Evolutionary conservation across 2,329 filamentous ascomycete species (phyloP).

Genomic region (Beauveria bassiana): DNA sequence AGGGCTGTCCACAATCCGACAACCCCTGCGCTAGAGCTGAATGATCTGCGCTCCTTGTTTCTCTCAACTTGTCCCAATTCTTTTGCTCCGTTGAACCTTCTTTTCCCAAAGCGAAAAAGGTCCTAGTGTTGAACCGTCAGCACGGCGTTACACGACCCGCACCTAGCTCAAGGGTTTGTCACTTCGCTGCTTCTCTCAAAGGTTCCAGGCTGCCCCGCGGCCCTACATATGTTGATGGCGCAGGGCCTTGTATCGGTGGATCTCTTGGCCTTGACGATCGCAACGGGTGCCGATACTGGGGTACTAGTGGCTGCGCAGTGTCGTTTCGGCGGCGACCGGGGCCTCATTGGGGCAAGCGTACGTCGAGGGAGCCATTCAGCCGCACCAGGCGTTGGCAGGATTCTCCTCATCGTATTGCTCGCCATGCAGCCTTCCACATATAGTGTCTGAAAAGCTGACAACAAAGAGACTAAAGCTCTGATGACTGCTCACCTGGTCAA

Average conservation of each 20-base stretch:
- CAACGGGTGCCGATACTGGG: constrained; percentile 1
- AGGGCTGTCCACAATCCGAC: neutral
- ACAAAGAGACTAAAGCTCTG: neutral
- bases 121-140: neutral
- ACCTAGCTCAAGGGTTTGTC: neutral
- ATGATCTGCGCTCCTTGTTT: neutral
- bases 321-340: neutral
- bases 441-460: neutral
- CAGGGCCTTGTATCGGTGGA: neutral
- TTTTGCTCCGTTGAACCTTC: neutral
- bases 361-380: neutral
- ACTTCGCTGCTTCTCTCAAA: neutral
- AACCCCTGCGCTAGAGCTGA: neutral
- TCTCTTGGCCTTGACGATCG: constrained; percentile 8
- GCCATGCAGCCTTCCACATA: neutral
- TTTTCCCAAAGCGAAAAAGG: neutral
- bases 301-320: neutral
- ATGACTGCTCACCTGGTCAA: neutral
- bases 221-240: neutral
- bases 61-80: neutral
- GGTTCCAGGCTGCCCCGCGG: neutral
- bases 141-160: neutral
- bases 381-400: neutral
- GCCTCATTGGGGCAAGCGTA: constrained; percentile 4
- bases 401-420: constrained; percentile 5